Conservation (phyloP, 2,329 filamentous ascomycete genomes). For the Alternaria metachromatica region DNA sequence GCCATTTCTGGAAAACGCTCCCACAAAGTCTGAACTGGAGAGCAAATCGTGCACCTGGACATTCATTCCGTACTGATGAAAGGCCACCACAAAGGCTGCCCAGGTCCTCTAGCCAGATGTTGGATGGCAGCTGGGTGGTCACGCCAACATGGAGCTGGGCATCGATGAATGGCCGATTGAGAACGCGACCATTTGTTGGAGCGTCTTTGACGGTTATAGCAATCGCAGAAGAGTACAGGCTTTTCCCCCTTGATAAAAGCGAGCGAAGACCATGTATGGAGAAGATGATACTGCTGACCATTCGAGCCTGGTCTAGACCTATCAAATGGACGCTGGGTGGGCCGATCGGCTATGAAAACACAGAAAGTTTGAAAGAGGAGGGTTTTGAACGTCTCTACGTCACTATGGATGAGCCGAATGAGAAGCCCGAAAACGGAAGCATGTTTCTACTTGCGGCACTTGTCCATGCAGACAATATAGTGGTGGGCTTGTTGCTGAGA, state of each 20-base stretch:
- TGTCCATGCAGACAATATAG: neutral
- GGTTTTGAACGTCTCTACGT: too few species aligned
- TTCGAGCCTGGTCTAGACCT: neutral
- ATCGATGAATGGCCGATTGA: neutral
- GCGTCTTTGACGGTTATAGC: neutral
- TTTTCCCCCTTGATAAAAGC: neutral
- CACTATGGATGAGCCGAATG: neutral
- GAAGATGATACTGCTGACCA: neutral
- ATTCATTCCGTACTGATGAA: neutral
- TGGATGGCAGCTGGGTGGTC: neutral
- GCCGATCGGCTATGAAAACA: too few species aligned
- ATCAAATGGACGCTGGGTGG: neutral
- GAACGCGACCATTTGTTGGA: neutral
- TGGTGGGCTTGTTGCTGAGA: neutral
- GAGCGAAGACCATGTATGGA: neutral
- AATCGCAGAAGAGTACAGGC: neutral
- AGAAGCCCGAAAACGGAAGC: neutral
- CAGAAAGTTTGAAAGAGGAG: too few species aligned
- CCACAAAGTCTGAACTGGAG: neutral
- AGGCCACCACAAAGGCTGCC: neutral
- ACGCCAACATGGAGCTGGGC: neutral
- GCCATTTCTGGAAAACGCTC: neutral
- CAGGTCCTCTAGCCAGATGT: neutral
- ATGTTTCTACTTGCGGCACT: neutral
- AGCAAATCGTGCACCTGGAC: neutral